Evolutionary conservation across 1,284 basidiomycete genomes (phyloP), one percentile per base, ranked within the genome.

Genomic region (Mycena citricolor): DNA sequence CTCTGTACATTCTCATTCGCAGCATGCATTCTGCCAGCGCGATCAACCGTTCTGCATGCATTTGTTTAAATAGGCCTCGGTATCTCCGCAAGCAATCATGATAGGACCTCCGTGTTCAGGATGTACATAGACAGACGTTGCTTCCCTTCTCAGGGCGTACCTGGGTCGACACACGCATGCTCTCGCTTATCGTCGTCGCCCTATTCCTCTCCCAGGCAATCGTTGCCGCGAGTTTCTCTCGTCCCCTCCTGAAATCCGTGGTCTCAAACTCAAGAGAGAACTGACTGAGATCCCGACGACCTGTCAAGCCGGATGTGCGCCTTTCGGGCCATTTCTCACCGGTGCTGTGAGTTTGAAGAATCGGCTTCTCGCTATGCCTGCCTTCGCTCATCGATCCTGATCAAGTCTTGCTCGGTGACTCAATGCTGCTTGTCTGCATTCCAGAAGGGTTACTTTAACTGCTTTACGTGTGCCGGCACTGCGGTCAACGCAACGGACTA

Each of bases 381-480:
- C n/a, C 20, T 21, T 13, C 26, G 16, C 12, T 35, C 8, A n/a
- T 25, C 25, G 16, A 4, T 8, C 12, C 25, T 7, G 24, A 13
- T 26, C 12, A 17, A 52, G 51, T 2, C 35, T 7, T 54, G 52
- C 37, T 36, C 49, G 0, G 39, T 46, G 11, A 43, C 52, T 14
- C 13, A 51, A 30, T 54, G 52, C 49, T 54, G 52, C 42, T 28
- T 39, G 13, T 6, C 14, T 10, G 5, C 24, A 4, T 54, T 54
- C 36, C 24, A 48, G 22, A 4, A 3, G 0, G 52, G 32, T 0
- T 54, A 51, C 20, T 39, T 42, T 32, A 33, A 41, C 5, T 54
- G 52, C 33, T 54, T 51, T 37, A 11, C 11, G 13, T 54, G 52
- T 21, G 46, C 51, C 14, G 52, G 52, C 1, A 36, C 5, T 20